Percentiles rank a stretch among this genome's conserved stretches.
Evolutionary conservation across 768 basidiomycete species (phyloP).

Genomic region (Lepiota subincarnata): DNA sequence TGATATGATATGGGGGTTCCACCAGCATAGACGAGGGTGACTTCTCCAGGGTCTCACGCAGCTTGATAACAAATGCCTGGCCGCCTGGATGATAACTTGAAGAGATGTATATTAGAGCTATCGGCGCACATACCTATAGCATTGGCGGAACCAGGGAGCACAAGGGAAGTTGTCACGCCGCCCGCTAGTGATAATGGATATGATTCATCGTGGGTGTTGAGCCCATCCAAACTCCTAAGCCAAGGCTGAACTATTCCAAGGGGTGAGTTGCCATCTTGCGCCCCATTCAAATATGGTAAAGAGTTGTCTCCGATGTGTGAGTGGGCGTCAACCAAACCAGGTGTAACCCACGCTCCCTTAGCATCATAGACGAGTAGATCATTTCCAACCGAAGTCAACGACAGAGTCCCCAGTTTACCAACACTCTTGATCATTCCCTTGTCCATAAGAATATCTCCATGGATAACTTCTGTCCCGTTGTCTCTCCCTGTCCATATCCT

Average conservation of each 20-base stretch:
- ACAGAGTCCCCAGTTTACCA: slow-evolving; percentile 37
- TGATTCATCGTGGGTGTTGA: slow-evolving; percentile 78
- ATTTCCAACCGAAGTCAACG: slow-evolving; percentile 22
- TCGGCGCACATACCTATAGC: slow-evolving; percentile 45
- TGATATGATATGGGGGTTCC: slow-evolving; percentile 66
- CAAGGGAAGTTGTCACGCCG: slow-evolving; percentile 72
- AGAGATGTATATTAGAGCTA: not conserved
- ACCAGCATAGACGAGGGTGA: slow-evolving; percentile 72
- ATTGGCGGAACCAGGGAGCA: slow-evolving; percentile 71
- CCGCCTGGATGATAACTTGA: slow-evolving; percentile 39
- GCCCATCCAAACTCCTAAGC: slow-evolving; percentile 71
- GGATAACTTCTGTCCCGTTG: slow-evolving; percentile 63
- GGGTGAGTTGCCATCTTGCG: slow-evolving; percentile 51
- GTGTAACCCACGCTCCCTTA: slow-evolving; percentile 72
- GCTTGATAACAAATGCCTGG: slow-evolving; percentile 76
- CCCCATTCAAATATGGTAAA: slow-evolving; percentile 48
- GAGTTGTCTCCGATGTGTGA: slow-evolving; percentile 59
- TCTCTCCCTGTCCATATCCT: slow-evolving; percentile 79
- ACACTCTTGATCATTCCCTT: slow-evolving; percentile 62
- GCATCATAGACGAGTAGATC: slow-evolving; percentile 55
- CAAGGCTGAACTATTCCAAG: slow-evolving; percentile 48
- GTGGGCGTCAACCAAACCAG: slow-evolving; percentile 68
- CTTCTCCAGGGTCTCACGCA: slow-evolving; percentile 66
- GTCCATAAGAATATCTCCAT: slow-evolving; percentile 66
- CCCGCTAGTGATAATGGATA: slow-evolving; percentile 70